Percentiles rank a stretch among this genome's conserved stretches.
These are phyloP conservation scores for Lactarius quietus DNA, from an alignment of 768 basidiomycete genomes.

Conservation along the genomic window DNA sequence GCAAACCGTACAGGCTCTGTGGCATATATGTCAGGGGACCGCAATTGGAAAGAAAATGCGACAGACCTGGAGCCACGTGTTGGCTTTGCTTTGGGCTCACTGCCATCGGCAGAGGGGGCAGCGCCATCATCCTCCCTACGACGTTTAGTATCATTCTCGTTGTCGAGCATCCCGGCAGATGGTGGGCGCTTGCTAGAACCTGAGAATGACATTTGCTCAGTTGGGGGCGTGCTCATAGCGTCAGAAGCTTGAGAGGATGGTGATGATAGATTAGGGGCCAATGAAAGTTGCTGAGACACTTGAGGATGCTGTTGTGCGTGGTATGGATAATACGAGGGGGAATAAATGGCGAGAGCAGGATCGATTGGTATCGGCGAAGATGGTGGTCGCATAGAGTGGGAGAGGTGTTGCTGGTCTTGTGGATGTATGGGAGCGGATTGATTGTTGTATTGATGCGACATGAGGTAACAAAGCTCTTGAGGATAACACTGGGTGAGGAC, in stretches of 20 bases:
- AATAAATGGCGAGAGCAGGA: constrained; percentile 66
- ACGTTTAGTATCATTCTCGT: constrained; percentile 42
- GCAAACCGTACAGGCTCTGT: constrained; percentile 88
- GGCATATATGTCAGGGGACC: constrained; percentile 23
- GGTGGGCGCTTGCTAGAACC: constrained; percentile 29
- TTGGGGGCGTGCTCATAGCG: constrained; percentile 67
- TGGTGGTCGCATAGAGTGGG: constrained; percentile 50
- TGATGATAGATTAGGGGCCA: constrained; percentile 62
- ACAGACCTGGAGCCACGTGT: constrained; percentile 78
- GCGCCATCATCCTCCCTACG: constrained; percentile 55
- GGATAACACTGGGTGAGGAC: constrained; percentile 31
- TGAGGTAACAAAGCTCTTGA: too few relatives aligned
- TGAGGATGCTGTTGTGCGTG: constrained; percentile 48
- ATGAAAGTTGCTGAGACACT: constrained; percentile 47
- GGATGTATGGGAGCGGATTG: constrained; percentile 43
- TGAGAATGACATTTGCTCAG: constrained; percentile 53
- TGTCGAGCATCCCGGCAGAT: constrained; percentile 43
- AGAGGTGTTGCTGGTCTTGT: constrained; percentile 30
- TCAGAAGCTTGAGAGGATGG: constrained; percentile 81
- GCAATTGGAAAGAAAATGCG: constrained; percentile 1
- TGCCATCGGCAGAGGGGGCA: constrained; percentile 46
- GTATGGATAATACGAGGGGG: constrained; percentile 53
- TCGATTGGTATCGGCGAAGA: constrained; percentile 67
- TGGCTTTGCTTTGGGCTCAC: constrained; percentile 73
- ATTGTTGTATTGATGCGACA: constrained; percentile 34